Conservation (phyloP, 371 early-diverging fungal genomes). For the Neoconidiobolus thromboides region DNA sequence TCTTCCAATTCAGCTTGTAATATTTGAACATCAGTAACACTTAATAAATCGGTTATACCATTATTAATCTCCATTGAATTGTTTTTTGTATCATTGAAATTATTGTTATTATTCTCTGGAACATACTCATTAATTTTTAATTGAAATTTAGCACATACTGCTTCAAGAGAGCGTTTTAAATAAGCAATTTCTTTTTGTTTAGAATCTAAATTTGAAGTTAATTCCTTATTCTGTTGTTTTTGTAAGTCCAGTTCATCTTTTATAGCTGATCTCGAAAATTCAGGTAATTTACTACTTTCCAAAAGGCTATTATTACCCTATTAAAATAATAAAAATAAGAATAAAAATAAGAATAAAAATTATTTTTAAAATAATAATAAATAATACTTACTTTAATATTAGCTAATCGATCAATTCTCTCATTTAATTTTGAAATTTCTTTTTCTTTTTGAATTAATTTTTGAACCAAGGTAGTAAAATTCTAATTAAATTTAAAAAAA, state of each 20-base stretch:
- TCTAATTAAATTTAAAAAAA: conserved; percentile 8
- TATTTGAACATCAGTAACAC: conserved; percentile 3
- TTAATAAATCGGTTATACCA: background rate
- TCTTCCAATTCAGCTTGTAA: background rate
- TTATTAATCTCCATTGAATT: conserved; percentile 5
- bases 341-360: too few relatives aligned
- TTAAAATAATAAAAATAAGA: too few relatives aligned
- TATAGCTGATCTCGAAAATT: conserved; percentile 4
- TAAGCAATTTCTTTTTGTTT: conserved; percentile 17
- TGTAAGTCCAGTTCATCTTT: conserved; percentile 7
- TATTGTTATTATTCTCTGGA: conserved; percentile 11
- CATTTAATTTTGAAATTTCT: conserved; percentile 16
- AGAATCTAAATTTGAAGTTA: conserved; percentile 7
- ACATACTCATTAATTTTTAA: conserved; percentile 1
- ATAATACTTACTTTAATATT: background rate
- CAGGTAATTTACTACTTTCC: background rate
- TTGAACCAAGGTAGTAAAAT: conserved; percentile 18
- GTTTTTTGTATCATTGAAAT: conserved; percentile 12
- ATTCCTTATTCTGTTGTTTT: background rate
- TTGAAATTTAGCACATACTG: conserved; percentile 18
- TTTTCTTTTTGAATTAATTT: conserved; percentile 18
- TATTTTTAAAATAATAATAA: too few relatives aligned
- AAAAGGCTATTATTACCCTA: too few relatives aligned
- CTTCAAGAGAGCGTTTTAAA: conserved; percentile 16
- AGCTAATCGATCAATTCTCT: conserved; percentile 16